phyloP scores from a whole-genome alignment of 805 yeast species.

The Candida yuanshanica region DNA sequence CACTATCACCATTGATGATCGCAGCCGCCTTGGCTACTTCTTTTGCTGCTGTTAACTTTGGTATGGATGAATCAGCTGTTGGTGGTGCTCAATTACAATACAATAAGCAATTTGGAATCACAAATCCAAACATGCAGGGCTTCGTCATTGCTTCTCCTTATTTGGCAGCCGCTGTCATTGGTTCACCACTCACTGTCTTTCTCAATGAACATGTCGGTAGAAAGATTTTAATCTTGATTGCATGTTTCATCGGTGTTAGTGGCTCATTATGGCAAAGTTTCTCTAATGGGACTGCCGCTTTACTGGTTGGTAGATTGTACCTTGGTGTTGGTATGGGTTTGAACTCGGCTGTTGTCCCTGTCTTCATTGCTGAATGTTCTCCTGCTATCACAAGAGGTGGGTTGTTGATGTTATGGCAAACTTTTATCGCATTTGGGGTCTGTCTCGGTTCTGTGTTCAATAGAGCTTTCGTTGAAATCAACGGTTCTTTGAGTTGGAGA shows the following conservation, averaged over 20 bases:
- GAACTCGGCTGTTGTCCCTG: constrained; percentile 63
- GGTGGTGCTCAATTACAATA: constrained; percentile 61
- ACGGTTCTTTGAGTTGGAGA: constrained; percentile 52
- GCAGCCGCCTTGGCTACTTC: constrained; percentile 55
- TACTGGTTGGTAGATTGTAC: constrained; percentile 52
- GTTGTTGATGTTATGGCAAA: constrained; percentile 67
- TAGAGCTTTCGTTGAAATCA: constrained; percentile 47
- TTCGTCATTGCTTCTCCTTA: constrained; percentile 63
- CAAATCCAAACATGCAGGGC: constrained; percentile 43
- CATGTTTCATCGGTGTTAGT: constrained; percentile 50
- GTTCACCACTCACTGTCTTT: constrained; percentile 51
- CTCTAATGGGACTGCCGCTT: constrained; percentile 53
- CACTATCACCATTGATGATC: constrained; percentile 43
- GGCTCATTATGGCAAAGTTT: constrained; percentile 65
- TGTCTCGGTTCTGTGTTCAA: constrained; percentile 59
- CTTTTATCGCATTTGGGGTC: constrained; percentile 71
- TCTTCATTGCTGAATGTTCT: constrained; percentile 57
- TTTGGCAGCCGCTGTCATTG: constrained; percentile 48
- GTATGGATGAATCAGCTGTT: constrained; percentile 69
- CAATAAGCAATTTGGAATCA: constrained; percentile 40
- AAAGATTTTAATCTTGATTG: constrained; percentile 51
- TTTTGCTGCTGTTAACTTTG: constrained; percentile 57
- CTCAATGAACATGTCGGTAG: constrained; percentile 51
- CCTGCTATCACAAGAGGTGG: constrained; percentile 60
- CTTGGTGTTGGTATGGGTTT: constrained; percentile 65